Conservation (phyloP, 192 early-diverging fungal genomes). For the Gryganskiella cystojenkinii region DNA sequence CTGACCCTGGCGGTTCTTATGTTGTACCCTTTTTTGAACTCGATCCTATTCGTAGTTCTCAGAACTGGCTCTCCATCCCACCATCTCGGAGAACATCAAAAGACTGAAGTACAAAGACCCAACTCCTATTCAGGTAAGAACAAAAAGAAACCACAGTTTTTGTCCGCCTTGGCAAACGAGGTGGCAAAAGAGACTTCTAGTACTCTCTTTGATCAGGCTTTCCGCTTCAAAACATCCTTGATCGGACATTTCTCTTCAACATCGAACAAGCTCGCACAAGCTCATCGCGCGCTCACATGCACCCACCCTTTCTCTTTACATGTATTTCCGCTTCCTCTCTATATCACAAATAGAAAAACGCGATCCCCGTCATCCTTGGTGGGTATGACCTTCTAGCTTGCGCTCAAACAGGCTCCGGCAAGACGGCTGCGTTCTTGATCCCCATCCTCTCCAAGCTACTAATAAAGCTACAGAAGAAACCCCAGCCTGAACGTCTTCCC, state of each 20-base stretch:
- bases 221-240: not conserved
- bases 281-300: too few species aligned
- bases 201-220: not conserved
- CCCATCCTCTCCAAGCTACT: slow-evolving; percentile 78
- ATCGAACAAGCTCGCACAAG: too few species aligned
- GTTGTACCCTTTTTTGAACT: too few species aligned
- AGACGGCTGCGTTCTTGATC: slow-evolving; percentile 85
- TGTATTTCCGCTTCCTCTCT: not conserved
- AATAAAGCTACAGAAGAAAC: slow-evolving; percentile 55
- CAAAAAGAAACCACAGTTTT: not conserved
- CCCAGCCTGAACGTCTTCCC: slow-evolving; percentile 13
- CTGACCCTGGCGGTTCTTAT: too few species aligned
- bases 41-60: too few species aligned
- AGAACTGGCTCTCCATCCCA: slow-evolving; percentile 70
- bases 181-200: not conserved
- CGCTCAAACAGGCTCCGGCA: slow-evolving; percentile 84
- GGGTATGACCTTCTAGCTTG: slow-evolving; percentile 88
- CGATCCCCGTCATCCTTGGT: slow-evolving; percentile 67
- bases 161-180: not conserved
- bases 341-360: slow-evolving; percentile 60
- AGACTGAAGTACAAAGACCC: slow-evolving; percentile 72
- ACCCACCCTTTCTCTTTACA: not conserved
- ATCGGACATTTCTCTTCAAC: too few species aligned
- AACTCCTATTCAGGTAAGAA: slow-evolving; percentile 78
- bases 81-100: slow-evolving; percentile 72